phyloP scores from a whole-genome alignment of 2,329 filamentous ascomycete genomes.

The Colletotrichum scovillei region DNA sequence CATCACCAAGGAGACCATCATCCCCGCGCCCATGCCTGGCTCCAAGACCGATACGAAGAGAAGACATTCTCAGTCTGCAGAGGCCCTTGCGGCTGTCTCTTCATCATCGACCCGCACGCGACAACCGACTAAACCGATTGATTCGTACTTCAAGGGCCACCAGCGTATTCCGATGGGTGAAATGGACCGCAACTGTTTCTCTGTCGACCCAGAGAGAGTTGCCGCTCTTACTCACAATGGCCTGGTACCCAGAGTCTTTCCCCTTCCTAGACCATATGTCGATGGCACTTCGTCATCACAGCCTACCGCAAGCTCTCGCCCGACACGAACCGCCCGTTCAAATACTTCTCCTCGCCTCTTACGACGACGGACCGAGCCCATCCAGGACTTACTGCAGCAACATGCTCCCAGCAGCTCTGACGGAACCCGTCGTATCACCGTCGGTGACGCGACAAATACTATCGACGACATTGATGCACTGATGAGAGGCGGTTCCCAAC shows the following conservation, averaged over 20 bases:
- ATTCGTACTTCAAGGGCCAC: slow-evolving; percentile 63
- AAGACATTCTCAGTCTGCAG: slow-evolving; percentile 50
- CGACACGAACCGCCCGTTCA: slow-evolving; percentile 38
- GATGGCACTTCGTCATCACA: slow-evolving; percentile 43
- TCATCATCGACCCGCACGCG: slow-evolving; percentile 36
- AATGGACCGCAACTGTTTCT: slow-evolving; percentile 72
- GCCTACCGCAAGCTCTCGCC: slow-evolving; percentile 38
- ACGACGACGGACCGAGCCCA: slow-evolving; percentile 64
- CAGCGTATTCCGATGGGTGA: slow-evolving; percentile 68
- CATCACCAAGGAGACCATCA: slow-evolving; percentile 80
- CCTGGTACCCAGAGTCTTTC: slow-evolving; percentile 66
- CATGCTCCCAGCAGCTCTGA: slow-evolving; percentile 9
- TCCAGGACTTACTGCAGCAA: slow-evolving; percentile 54
- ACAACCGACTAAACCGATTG: slow-evolving; percentile 61
- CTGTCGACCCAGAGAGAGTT: slow-evolving; percentile 60
- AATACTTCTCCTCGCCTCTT: slow-evolving; percentile 52
- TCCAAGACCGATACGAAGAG: slow-evolving; percentile 56
- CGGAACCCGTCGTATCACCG: slow-evolving; percentile 21
- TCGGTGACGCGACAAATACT: slow-evolving; percentile 11
- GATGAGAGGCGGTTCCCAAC: slow-evolving; percentile 30
- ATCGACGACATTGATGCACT: slow-evolving; percentile 33
- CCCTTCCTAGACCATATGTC: slow-evolving; percentile 68
- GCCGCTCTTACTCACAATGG: slow-evolving; percentile 62
- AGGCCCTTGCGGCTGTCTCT: slow-evolving; percentile 36
- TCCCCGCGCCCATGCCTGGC: slow-evolving; percentile 53